Evolutionary conservation across 306 rosid genomes (phyloP).

Genomic region (Corylus americana): DNA sequence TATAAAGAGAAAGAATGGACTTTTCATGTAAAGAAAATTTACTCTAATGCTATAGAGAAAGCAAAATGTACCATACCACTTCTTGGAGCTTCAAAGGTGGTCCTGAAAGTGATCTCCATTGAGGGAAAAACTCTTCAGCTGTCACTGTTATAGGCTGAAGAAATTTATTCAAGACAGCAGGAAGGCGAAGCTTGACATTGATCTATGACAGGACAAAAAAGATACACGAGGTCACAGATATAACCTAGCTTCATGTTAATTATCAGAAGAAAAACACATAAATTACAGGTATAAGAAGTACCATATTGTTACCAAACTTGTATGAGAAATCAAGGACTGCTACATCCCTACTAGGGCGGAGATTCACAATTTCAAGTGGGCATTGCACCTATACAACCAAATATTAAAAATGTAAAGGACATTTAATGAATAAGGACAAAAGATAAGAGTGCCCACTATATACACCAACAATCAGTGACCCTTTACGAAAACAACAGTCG

Average conservation of each 20-base stretch:
- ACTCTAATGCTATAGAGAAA: constrained; percentile 12
- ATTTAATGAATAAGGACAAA: constrained; percentile 13
- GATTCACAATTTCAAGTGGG: constrained; percentile 90
- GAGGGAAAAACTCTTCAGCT: constrained; percentile 92
- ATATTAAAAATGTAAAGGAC: constrained; percentile 23
- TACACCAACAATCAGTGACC: constrained; percentile 7
- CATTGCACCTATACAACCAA: constrained; percentile 79
- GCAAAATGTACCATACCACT: constrained; percentile 64
- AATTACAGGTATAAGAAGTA: constrained; percentile 42
- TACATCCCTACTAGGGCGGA: constrained; percentile 94
- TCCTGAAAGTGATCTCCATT: constrained; percentile 94
- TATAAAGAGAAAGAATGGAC: not conserved
- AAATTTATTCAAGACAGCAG: constrained; percentile 87
- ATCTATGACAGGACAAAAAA: constrained; percentile 50
- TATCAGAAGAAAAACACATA: constrained; percentile 9
- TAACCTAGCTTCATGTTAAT: constrained; percentile 23
- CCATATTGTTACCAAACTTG: constrained; percentile 82
- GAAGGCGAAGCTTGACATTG: constrained; percentile 90
- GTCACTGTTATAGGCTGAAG: constrained; percentile 85
- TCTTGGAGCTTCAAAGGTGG: constrained; percentile 99
- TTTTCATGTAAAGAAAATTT: not conserved
- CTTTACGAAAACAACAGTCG: constrained; percentile 14
- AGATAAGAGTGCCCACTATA: constrained; percentile 6
- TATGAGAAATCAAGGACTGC: constrained; percentile 96
- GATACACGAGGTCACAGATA: constrained; percentile 18